Evolutionary conservation across 2,329 filamentous ascomycete genomes (phyloP), one percentile per base, ranked within the genome.

Genomic region (Venturia asperata): DNA sequence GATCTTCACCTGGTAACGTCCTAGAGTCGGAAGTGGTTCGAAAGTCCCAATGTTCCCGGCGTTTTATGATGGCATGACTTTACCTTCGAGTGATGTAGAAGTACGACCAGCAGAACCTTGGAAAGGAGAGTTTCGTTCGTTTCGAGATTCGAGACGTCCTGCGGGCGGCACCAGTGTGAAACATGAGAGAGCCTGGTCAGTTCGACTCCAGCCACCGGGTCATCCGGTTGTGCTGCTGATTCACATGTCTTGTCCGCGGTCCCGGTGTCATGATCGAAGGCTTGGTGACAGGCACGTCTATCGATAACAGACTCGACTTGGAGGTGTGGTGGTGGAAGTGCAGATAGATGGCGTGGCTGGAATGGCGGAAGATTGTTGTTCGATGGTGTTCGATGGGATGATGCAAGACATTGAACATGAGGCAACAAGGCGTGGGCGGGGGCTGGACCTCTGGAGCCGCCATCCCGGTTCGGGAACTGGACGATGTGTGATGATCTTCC

Each of bases 401-500:
- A 13, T 24, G 49, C 49, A 17, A 30, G 49, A 34, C 24, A 34
- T 41, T 3, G 39, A 10, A 15, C 15, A 3, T 10, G 39, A 41
- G 39, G 39, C 9, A 55, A 24, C 9, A 10, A 7, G 17, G 21
- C n/a, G n/a, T 55, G 24, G n/a, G n/a, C n/a, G n/a, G n/a, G 34
- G 49, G 49, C 49, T 55, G 49, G 49, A 30, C 15, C 30, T 55
- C 19, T 11, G 13, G 30, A 19, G 49, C 49, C 17, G 49, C 49
- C 21, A 9, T 55, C 11, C 24, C 49, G 27, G 3, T 34, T 55
- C 24, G 24, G 49, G 49, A 30, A 30, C 3, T 27, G n/a, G 49
- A 55, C 49, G 49, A 55, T 55, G 27, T 55, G 45, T 19, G 24
- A 55, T 34, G 49, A 34, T 55, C 47, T 24, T n/a, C 47, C 11